These are phyloP conservation scores for Solanum commersonii DNA, from an alignment of 257 asterid species.

Conservation along the genomic window DNA sequence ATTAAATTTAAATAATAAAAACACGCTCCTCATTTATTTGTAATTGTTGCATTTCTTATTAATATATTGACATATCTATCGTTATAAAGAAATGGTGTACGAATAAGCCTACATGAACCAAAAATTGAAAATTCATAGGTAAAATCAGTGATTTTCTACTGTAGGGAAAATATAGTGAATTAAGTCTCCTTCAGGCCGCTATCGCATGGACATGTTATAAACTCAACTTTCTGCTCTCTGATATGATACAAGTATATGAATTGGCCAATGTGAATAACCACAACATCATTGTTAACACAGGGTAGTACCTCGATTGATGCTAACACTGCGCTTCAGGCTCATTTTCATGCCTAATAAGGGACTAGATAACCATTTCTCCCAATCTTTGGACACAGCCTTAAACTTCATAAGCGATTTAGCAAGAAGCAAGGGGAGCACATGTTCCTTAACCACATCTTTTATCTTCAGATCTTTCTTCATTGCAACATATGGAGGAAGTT, in stretches of 20 bases:
- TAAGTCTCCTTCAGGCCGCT: background rate
- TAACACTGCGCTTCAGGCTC: constrained; percentile 9
- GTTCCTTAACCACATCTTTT: constrained; percentile 11
- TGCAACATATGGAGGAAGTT: background rate
- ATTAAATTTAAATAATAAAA: too few relatives aligned
- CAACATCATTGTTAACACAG: constrained; percentile 10
- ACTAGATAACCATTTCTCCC: constrained; percentile 29
- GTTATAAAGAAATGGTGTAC: background rate
- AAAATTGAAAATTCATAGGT: background rate
- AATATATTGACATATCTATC: too few relatives aligned
- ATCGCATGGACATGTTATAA: background rate
- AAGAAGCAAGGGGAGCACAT: constrained; percentile 33
- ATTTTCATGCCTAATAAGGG: constrained; percentile 13
- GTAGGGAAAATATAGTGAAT: background rate
- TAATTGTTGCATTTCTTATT: too few relatives aligned
- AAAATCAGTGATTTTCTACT: background rate
- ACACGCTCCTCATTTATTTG: too few relatives aligned
- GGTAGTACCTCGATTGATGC: constrained; percentile 16
- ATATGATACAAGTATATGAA: constrained; percentile 4
- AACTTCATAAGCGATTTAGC: constrained; percentile 31
- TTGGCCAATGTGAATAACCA: constrained; percentile 14
- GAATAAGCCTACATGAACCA: too few relatives aligned
- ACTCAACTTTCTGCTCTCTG: constrained; percentile 2
- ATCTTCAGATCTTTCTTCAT: background rate
- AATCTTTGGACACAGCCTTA: constrained; percentile 35